These are phyloP conservation scores for Kluyveromyces sp. DNA, from an alignment of 1,139 yeast species.

Conservation along the genomic window DNA sequence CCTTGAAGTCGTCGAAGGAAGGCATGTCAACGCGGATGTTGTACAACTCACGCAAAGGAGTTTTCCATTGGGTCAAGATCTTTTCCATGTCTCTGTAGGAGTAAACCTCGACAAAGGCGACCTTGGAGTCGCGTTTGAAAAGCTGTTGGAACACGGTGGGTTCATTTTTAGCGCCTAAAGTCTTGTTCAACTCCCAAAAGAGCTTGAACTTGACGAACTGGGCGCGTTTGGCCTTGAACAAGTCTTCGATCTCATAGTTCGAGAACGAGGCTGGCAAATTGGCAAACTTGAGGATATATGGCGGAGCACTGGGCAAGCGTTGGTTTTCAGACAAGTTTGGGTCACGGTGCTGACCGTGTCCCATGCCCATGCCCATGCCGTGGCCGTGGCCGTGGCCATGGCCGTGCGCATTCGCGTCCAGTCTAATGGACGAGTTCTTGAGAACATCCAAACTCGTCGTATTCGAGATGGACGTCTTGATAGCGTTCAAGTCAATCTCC, in stretches of 20 bases:
- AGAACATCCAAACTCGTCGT: constrained; percentile 23
- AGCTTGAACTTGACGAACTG: constrained; percentile 32
- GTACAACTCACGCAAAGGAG: constrained; percentile 24
- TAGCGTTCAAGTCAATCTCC: constrained; percentile 24
- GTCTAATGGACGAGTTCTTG: constrained; percentile 15
- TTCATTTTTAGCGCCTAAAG: constrained; percentile 21
- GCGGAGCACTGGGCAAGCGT: constrained; percentile 34
- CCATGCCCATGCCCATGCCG: too few species aligned
- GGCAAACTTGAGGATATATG: constrained; percentile 48
- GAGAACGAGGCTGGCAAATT: constrained; percentile 40
- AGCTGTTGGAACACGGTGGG: constrained; percentile 26
- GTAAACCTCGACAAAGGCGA: constrained; percentile 55
- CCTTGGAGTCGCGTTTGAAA: constrained; percentile 36
- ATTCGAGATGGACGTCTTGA: constrained; percentile 13
- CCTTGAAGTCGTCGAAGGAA: constrained; percentile 26
- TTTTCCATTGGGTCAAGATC: constrained; percentile 26
- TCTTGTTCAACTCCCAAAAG: constrained; percentile 34
- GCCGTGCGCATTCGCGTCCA: constrained; percentile 4
- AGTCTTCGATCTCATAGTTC: constrained; percentile 29
- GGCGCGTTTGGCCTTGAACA: constrained; percentile 32
- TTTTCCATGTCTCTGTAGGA: constrained; percentile 41
- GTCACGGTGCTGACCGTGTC: constrained; percentile 1
- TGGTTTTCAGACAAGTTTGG: constrained; percentile 1
- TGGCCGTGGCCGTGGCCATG: too few species aligned
- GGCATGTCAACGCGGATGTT: constrained; percentile 23